Conservation (phyloP, 2,329 filamentous ascomycete genomes). For the Colletotrichum siamense region DNA sequence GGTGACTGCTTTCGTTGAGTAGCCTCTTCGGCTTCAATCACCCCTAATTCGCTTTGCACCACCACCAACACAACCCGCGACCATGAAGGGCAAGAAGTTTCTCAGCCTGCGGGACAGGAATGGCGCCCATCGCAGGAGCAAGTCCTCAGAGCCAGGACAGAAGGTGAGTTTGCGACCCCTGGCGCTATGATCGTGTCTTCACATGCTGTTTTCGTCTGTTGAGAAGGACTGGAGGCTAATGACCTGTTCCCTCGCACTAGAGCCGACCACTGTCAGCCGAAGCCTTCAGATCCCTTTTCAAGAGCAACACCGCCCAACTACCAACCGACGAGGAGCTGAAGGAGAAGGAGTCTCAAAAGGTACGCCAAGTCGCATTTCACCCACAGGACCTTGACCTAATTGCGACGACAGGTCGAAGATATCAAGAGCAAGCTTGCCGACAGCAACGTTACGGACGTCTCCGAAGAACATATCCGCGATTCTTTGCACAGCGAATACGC, state of each 20-base stretch:
- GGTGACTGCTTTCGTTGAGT: slow-evolving; percentile 4
- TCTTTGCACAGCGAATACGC: slow-evolving; percentile 68
- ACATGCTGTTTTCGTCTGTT: background rate
- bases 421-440: slow-evolving; percentile 37
- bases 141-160: slow-evolving; percentile 58
- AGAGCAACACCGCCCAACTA: slow-evolving; percentile 62
- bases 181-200: slow-evolving; percentile 3
- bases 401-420: slow-evolving; percentile 33
- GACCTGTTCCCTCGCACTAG: slow-evolving; percentile 34
- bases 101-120: slow-evolving; percentile 74
- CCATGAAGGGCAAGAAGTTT: slow-evolving; percentile 69
- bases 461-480: slow-evolving; percentile 62
- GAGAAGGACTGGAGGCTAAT: background rate
- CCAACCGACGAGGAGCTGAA: slow-evolving; percentile 61
- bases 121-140: slow-evolving; percentile 56
- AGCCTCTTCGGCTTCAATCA: slow-evolving; percentile 1
- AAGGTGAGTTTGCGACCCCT: slow-evolving; percentile 47
- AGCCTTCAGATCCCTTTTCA: slow-evolving; percentile 69
- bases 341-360: slow-evolving; percentile 48
- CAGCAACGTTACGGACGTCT: slow-evolving; percentile 50
- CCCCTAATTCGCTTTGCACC: background rate
- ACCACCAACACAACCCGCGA: slow-evolving; percentile 26
- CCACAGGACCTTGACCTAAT: background rate
- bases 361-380: slow-evolving; percentile 30
- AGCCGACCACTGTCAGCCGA: slow-evolving; percentile 60